Evolutionary conservation across 2,329 filamentous ascomycete genomes (phyloP).

Genomic region (Pestalotiopsis fici): DNA sequence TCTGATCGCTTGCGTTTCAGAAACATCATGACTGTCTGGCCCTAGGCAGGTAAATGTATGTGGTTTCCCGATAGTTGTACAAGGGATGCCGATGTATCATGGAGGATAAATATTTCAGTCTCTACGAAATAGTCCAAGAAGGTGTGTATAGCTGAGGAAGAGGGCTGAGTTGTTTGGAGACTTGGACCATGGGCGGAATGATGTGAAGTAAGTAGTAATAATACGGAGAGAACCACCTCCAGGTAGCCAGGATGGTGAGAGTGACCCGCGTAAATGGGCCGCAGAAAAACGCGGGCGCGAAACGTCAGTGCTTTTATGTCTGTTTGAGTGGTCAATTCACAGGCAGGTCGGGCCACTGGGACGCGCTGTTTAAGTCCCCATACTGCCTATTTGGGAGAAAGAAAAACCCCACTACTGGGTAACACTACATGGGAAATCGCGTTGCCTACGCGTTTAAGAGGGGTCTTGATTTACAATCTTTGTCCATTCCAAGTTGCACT

Average conservation of each 20-base stretch:
- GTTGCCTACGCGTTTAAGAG: background rate
- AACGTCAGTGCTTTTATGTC: background rate
- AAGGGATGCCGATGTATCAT: too few relatives aligned
- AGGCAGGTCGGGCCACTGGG: background rate
- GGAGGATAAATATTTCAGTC: too few relatives aligned
- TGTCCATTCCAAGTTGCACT: background rate
- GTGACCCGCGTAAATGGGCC: background rate
- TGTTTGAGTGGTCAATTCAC: background rate
- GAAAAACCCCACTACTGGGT: too few relatives aligned
- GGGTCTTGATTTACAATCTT: background rate
- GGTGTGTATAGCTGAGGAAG: too few relatives aligned
- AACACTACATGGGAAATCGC: background rate
- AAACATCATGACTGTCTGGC: slow-evolving; percentile 15
- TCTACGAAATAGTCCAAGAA: too few relatives aligned
- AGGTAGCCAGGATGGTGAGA: background rate
- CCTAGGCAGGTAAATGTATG: background rate
- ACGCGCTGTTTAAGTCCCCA: background rate
- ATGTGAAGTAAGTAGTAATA: background rate
- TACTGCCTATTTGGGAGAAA: background rate
- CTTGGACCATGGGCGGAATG: too few relatives aligned
- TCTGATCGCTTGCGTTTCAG: slow-evolving; percentile 67
- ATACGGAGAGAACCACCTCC: background rate
- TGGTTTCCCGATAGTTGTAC: background rate
- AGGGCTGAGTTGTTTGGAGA: too few relatives aligned
- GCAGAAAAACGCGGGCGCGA: background rate